Conservation (phyloP, 768 basidiomycete genomes). For the Trametes gibbosa region DNA sequence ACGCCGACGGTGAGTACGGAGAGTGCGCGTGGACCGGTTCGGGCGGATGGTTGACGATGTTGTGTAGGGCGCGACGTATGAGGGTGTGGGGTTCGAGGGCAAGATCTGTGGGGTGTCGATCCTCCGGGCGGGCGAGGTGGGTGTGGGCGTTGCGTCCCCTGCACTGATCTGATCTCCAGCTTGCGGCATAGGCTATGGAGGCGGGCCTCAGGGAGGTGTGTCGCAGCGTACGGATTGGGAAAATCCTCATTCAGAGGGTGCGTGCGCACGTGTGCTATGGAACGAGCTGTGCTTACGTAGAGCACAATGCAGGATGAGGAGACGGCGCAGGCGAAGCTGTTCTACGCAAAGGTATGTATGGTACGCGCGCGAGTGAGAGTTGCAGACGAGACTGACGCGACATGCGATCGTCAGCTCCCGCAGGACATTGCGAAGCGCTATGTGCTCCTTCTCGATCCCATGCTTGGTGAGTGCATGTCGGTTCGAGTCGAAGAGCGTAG, state of each 20-base stretch:
- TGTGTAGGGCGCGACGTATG: constrained; percentile 69
- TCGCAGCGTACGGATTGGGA: constrained; percentile 90
- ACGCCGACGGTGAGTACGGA: constrained; percentile 66
- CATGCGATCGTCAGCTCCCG: constrained; percentile 59
- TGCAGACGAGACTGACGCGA: background rate
- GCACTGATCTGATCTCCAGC: background rate
- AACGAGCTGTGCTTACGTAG: background rate
- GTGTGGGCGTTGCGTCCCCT: constrained; percentile 10
- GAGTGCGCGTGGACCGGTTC: background rate
- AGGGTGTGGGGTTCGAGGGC: constrained; percentile 93
- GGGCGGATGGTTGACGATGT: background rate
- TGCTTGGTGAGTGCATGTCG: constrained; percentile 68
- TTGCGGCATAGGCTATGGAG: constrained; percentile 83
- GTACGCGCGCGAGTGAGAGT: background rate
- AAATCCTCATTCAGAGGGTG: constrained; percentile 96
- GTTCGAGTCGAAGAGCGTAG: background rate
- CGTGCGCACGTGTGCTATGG: constrained; percentile 19
- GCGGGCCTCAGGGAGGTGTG: constrained; percentile 95
- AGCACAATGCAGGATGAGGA: constrained; percentile 74
- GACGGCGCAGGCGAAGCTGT: constrained; percentile 89
- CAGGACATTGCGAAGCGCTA: constrained; percentile 90
- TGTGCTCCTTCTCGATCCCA: constrained; percentile 93
- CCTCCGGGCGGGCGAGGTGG: constrained; percentile 86
- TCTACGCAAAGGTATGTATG: constrained; percentile 71
- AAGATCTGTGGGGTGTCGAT: constrained; percentile 97